Evolutionary conservation across 257 asterid species (phyloP).

Genomic region (Plantago elongata): DNA sequence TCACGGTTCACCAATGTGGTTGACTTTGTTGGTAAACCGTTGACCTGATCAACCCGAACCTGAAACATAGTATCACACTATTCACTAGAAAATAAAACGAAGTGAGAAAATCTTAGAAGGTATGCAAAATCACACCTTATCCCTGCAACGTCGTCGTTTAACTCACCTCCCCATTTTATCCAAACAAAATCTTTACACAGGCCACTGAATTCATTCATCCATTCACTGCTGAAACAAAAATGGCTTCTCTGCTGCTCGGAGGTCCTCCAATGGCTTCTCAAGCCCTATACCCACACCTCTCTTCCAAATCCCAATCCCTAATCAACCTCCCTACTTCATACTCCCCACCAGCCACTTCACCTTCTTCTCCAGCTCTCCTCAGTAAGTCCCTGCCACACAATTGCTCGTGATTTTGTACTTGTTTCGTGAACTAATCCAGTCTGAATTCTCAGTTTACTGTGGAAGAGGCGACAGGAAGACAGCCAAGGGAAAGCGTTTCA

Average conservation of each 20-base stretch:
- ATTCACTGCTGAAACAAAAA: conserved; percentile 10
- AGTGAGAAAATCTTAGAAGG: not conserved
- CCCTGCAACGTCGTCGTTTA: conserved; percentile 21
- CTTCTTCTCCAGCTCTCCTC: conserved; percentile 35
- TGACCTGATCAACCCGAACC: too few species aligned
- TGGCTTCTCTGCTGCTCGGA: conserved; percentile 71
- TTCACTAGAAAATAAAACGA: too few species aligned
- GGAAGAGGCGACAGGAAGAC: conserved; percentile 98
- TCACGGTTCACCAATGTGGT: too few species aligned
- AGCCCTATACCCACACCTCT: conserved; percentile 31
- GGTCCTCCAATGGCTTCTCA: conserved; percentile 57
- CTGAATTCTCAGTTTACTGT: conserved; percentile 54
- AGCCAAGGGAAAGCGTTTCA: conserved; percentile 92
- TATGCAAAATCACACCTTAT: not conserved
- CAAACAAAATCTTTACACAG: conserved; percentile 9
- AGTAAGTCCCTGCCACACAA: conserved; percentile 39
- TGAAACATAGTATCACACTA: too few species aligned
- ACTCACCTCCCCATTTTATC: conserved; percentile 24
- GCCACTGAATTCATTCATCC: conserved; percentile 26
- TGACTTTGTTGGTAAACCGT: too few species aligned
- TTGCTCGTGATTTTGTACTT: not conserved
- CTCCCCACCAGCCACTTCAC: conserved; percentile 23
- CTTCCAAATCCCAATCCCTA: conserved; percentile 46
- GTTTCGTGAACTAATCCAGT: not conserved
- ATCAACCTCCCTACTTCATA: conserved; percentile 24